Evolutionary conservation across 129 eudicot species (phyloP).

Genomic region (Flaveria robusta): DNA sequence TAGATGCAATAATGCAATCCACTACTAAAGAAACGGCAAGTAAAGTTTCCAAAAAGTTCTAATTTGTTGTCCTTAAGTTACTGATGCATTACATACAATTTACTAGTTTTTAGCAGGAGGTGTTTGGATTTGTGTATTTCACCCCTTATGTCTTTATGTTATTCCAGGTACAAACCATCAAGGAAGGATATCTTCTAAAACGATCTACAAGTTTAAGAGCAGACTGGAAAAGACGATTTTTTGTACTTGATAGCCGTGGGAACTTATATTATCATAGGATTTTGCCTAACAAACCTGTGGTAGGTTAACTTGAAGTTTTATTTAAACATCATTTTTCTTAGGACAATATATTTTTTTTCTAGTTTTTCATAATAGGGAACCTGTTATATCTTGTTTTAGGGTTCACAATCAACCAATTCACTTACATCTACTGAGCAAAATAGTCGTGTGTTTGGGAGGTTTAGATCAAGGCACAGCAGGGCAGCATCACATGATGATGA

Average conservation of each 20-base stretch:
- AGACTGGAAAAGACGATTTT: slow-evolving; percentile 92
- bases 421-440: slow-evolving; percentile 47
- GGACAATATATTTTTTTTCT: slow-evolving; percentile 1
- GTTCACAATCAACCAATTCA: slow-evolving; percentile 58
- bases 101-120: too few species aligned
- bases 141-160: not conserved
- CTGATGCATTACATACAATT: slow-evolving; percentile 8
- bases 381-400: slow-evolving; percentile 41
- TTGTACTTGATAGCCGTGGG: slow-evolving; percentile 93
- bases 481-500: slow-evolving; percentile 61
- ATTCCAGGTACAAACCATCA: slow-evolving; percentile 79
- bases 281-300: slow-evolving; percentile 54
- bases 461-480: slow-evolving; percentile 63
- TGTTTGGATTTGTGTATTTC: not conserved
- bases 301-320: slow-evolving; percentile 39
- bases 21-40: slow-evolving; percentile 77
- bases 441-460: slow-evolving; percentile 85
- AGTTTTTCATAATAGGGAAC: slow-evolving; percentile 2
- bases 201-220: slow-evolving; percentile 89
- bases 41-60: not conserved
- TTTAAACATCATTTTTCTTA: not conserved
- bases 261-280: slow-evolving; percentile 72
- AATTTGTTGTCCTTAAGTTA: not conserved
- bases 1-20: slow-evolving; percentile 80
- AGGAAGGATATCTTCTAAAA: slow-evolving; percentile 92